Percentiles rank a stretch among this genome's conserved stretches.
Evolutionary conservation across 1,139 yeast species (phyloP).

Genomic region (Pichiaceae sp.): DNA sequence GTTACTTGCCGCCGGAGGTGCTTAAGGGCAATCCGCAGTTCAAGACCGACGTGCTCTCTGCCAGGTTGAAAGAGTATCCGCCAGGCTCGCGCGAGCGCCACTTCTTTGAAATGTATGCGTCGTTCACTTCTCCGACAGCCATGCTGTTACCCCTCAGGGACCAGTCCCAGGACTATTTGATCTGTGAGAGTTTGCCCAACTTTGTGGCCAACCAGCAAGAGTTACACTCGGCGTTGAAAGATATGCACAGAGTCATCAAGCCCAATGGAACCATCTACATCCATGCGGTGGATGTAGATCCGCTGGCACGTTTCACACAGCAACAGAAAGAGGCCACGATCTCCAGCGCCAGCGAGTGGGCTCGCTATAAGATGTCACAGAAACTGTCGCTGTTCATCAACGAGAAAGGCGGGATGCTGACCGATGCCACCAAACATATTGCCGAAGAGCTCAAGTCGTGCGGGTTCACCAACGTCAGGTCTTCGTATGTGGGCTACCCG

Average conservation of each 20-base stretch:
- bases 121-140: constrained; percentile 20
- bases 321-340: constrained; percentile 1
- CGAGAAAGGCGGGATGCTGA: constrained; percentile 7
- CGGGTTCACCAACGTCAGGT: constrained; percentile 19
- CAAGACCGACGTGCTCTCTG: constrained; percentile 8
- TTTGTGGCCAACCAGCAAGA: constrained; percentile 10
- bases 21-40: constrained; percentile 15
- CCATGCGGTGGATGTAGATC: constrained; percentile 14
- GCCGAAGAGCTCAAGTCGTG: constrained; percentile 13
- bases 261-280: constrained; percentile 21
- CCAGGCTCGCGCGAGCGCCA: constrained; percentile 13
- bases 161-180: constrained; percentile 18
- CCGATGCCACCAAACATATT: constrained; percentile 13
- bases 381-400: constrained; percentile 8
- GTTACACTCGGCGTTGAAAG: constrained; percentile 13
- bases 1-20: constrained; percentile 12
- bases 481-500: constrained; percentile 21
- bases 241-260: constrained; percentile 20
- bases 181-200: constrained; percentile 17
- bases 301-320: not conserved
- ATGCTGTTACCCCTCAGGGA: constrained; percentile 17
- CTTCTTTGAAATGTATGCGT: constrained; percentile 19
- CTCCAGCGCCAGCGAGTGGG: constrained; percentile 8
- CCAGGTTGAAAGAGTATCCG: constrained; percentile 12
- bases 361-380: constrained; percentile 13